phyloP scores from a whole-genome alignment of 2,329 filamentous ascomycete genomes.

The Cryoendolithus antarcticus region DNA sequence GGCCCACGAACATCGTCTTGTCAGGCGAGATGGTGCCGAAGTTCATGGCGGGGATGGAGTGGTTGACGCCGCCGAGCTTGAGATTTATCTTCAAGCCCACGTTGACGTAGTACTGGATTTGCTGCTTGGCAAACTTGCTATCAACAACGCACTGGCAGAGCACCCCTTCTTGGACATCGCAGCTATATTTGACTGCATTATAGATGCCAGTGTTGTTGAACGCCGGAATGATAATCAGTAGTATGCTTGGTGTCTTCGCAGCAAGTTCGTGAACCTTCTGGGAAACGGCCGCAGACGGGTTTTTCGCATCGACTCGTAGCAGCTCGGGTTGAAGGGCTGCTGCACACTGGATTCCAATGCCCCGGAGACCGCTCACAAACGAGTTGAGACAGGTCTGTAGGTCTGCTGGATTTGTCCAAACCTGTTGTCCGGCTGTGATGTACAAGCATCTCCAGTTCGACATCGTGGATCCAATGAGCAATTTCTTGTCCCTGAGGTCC shows the following conservation, averaged over 20 bases:
- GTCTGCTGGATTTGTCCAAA: too few relatives aligned
- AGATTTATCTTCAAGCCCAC: slow-evolving; percentile 12
- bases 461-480: too few relatives aligned
- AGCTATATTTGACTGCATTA: background rate
- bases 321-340: too few relatives aligned
- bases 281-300: too few relatives aligned
- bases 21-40: background rate
- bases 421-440: too few relatives aligned
- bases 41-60: background rate
- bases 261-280: too few relatives aligned
- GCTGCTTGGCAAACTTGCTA: background rate
- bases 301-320: too few relatives aligned
- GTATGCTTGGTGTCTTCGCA: background rate
- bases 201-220: background rate
- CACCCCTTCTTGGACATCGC: background rate
- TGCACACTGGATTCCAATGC: too few relatives aligned
- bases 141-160: background rate
- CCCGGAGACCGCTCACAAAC: too few relatives aligned
- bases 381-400: too few relatives aligned
- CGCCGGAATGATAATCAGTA: background rate
- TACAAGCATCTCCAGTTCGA: too few relatives aligned
- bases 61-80: slow-evolving; percentile 7
- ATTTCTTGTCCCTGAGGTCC: too few relatives aligned
- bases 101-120: slow-evolving; percentile 7
- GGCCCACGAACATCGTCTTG: slow-evolving; percentile 26